Evolutionary conservation across 2,329 filamentous ascomycete genomes (phyloP), one percentile per base, ranked within the genome.

Genomic region (Trichophyton rubrum): DNA sequence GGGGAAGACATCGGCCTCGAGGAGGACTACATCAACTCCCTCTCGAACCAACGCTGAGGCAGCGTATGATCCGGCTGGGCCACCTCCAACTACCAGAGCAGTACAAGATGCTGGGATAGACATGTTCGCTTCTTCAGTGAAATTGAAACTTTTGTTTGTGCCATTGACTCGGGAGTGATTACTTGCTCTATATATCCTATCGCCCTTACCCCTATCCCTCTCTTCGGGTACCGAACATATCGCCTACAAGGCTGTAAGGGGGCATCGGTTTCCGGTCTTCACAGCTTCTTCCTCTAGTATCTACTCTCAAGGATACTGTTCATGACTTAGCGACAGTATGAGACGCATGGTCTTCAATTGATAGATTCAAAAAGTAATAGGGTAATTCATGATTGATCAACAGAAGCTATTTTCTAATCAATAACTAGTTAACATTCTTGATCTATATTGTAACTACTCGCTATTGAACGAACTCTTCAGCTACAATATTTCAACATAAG

Each of bases 11-110:
- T 79, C 77, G 1, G 73, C 73, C 61, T 79, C 78, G 3, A 80
- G 65, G 0, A 79, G 45, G 2, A 79, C 75, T 9, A 68, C 66
- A 56, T 78, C 74, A 11, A 80, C 65, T 1, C 75, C 77, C 63
- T 80, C 77, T 0, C 77, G 72, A 0, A 77, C 77, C 4, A 80
- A 66, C 0, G 66, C 73, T 0, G 72, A 63, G 3, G 78, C 76
- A 1, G 75, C 62, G 59, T 78, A 80, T 0, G 78, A 79, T 2
- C 78, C 77, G 0, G 66, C 75, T 4, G 77, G 78, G 3, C 78
- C 78, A 22, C 75, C 77, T 3, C 77, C 77, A 1, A 78, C 64
- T 5, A 79, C 74, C 1, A 78, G 68, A 0, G 78, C 76, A 4
- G 69, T 71, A 53, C 66, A 70, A 7, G 64, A 56, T 40, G 64